Percentiles rank a stretch among this genome's conserved stretches.
Conservation (phyloP, 1,139 yeast species). For the Starmera stellimalicola region DNA sequence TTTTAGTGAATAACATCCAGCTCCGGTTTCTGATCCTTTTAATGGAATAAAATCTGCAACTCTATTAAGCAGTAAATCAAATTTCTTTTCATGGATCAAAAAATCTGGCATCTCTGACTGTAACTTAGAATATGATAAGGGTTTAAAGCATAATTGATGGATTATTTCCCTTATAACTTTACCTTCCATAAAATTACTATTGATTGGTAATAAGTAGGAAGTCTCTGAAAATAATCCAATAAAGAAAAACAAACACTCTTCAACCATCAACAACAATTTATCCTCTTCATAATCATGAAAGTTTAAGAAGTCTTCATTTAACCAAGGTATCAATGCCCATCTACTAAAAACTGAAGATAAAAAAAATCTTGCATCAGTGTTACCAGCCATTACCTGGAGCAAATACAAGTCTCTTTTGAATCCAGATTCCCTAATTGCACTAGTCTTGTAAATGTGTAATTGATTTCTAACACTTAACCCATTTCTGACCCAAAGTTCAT, state of each 20-base stretch:
- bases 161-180: conserved; percentile 62
- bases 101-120: conserved; percentile 68
- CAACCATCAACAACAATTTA: conserved; percentile 53
- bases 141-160: conserved; percentile 70
- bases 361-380: conserved; percentile 48
- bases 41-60: conserved; percentile 61
- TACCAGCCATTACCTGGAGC: conserved; percentile 56
- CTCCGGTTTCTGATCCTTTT: conserved; percentile 42
- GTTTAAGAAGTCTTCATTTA: conserved; percentile 30
- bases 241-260: conserved; percentile 67
- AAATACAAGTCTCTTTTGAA: conserved; percentile 68
- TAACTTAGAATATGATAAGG: conserved; percentile 63
- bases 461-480: conserved; percentile 74
- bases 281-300: conserved; percentile 32
- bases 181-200: conserved; percentile 40
- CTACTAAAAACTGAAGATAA: conserved; percentile 54
- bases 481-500: conserved; percentile 88
- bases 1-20: conserved; percentile 63
- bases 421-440: conserved; percentile 80
- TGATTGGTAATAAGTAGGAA: conserved; percentile 40
- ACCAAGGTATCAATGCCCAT: conserved; percentile 55
- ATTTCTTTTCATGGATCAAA: conserved; percentile 58
- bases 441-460: conserved; percentile 66
- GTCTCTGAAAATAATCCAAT: conserved; percentile 67
- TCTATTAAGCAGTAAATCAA: conserved; percentile 56